Evolutionary conservation across 2,329 filamentous ascomycete genomes (phyloP).

Genomic region (Trichoderma endophyticum): DNA sequence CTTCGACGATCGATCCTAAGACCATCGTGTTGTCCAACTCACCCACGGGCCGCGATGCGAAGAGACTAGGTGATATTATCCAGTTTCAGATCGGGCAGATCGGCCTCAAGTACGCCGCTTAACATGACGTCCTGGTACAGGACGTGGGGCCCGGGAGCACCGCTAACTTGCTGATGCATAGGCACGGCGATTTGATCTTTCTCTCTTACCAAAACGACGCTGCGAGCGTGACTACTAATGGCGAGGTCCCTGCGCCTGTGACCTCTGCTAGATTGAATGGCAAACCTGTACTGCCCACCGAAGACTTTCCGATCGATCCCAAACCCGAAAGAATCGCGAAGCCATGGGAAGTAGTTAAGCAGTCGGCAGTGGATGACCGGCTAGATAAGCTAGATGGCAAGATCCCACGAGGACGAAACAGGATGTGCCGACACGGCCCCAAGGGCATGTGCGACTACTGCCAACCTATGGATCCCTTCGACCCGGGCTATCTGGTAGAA

Average conservation of each 20-base stretch:
- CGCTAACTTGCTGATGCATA: constrained; percentile 35
- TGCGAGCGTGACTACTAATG: constrained; percentile 35
- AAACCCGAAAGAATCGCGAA: constrained; percentile 58
- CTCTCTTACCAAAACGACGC: constrained; percentile 68
- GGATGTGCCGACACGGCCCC: constrained; percentile 92
- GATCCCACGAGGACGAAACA: constrained; percentile 72
- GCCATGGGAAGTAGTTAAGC: constrained; percentile 81
- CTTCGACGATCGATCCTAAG: constrained; percentile 57
- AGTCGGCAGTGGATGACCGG: constrained; percentile 81
- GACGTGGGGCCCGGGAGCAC: constrained; percentile 16
- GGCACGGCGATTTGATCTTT: constrained; percentile 89
- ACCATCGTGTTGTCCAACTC: constrained; percentile 62
- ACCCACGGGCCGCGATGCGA: constrained; percentile 56
- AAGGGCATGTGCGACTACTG: constrained; percentile 99
- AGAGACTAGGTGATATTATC: constrained; percentile 56
- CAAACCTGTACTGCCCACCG: constrained; percentile 65
- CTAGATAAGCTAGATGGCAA: constrained; percentile 89
- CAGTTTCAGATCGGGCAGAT: constrained; percentile 56
- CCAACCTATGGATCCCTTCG: constrained; percentile 93
- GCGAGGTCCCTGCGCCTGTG: constrained; percentile 34
- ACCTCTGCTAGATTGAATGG: constrained; percentile 73
- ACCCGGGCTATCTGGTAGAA: constrained; percentile 81
- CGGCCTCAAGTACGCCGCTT: constrained; percentile 50
- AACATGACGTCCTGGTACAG: not conserved
- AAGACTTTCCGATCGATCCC: constrained; percentile 63